Evolutionary conservation across 2,329 filamentous ascomycete genomes (phyloP), one percentile per base, ranked within the genome.

Genomic region (Clonostachys chloroleuca): DNA sequence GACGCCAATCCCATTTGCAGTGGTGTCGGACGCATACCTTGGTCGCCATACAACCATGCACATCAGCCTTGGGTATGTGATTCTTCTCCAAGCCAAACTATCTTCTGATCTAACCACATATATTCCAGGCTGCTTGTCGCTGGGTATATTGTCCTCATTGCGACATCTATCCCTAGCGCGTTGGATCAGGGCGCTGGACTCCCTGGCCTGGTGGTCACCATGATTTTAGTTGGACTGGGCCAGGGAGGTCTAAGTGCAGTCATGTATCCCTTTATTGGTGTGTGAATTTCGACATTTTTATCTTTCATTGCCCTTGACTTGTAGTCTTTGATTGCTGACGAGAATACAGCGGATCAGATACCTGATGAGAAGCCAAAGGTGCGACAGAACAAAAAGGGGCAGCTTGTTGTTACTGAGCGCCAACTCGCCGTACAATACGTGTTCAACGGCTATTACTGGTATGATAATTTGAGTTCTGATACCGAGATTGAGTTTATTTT

Each of bases 231-330:
- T 50, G 84, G 83, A 50, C 60, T 86, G 12, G 83, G 83, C 45
- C 85, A 82, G 3, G 84, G 84, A 55, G 81, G 81, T 50, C 85
- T 87, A 69, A 87, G 87, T 68, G 78, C 81, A 54, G 87, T 86
- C 51, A 73, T 77, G 47, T 68, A 72, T 2, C 78, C 72, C 1
- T n/a, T 0, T 16, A 14, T 61, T 63, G 41, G 54, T 24, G 24
- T 8, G 24, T 24, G 24, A 24, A 24, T 3, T 24, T 8, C 24
- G 2, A 24, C 24, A 24, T 24, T 24, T 8, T 3, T 9, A 8
- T 3, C 2, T 24, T 24, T 24, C 7, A 24, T 24, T 24, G 24
- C 24, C 24, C 24, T 24, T 24, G 8, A 24, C 24, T 24, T 24
- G 7, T 24, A 9, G 24, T 24, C 24, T 24, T 24, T 24, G 6